Evolutionary conservation across 2,329 filamentous ascomycete genomes (phyloP), one percentile per base, ranked within the genome.

Genomic region (Cytospora schulzeri): DNA sequence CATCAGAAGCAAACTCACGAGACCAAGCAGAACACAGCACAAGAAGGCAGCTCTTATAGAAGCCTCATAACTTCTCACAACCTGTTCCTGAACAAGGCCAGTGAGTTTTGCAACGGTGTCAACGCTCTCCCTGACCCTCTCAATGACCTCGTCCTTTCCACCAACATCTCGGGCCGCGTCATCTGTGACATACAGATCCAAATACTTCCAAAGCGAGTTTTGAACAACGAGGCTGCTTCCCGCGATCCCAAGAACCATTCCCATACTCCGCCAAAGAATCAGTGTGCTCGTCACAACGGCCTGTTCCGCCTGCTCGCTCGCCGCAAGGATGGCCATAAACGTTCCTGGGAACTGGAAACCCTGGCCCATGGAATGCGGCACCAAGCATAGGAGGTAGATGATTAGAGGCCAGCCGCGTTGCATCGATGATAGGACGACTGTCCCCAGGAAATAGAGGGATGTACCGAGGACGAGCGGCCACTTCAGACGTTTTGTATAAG

Each of bases 191-290:
- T 83, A 81, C 14, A 73, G 68, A 5, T 84, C 75, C 6, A 94
- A 80, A 68, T 88, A 88, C 22, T 80, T 76, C 11, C 84, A 76
- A 59, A 94, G 77, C 0, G 85, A 82, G 70, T 92, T 92, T 76
- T 94, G 91, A 67, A 93, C 78, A 9, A 92, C 85, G 64, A 92
- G 81, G 72, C 88, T 91, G 69, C 87, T 90, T 60, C 83, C 78
- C 0, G 90, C 87, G 53, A 93, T 85, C n/a, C 91, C 91, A 71
- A 93, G 81, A 1, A 93, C 90, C 63, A 83, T 84, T 8, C 91
- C 91, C 6, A 93, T 76, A 64, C 85, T 76, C 62, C 91, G 83
- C 86, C 89, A 92, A 22, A 93, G 77, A 22, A 89, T 83, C 66
- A 93, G 78, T 0, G 90, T 92, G 60, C 84, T 87, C 1, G 89